Conservation (phyloP, 1,284 basidiomycete genomes). For the Ganoderma resinaceum region DNA sequence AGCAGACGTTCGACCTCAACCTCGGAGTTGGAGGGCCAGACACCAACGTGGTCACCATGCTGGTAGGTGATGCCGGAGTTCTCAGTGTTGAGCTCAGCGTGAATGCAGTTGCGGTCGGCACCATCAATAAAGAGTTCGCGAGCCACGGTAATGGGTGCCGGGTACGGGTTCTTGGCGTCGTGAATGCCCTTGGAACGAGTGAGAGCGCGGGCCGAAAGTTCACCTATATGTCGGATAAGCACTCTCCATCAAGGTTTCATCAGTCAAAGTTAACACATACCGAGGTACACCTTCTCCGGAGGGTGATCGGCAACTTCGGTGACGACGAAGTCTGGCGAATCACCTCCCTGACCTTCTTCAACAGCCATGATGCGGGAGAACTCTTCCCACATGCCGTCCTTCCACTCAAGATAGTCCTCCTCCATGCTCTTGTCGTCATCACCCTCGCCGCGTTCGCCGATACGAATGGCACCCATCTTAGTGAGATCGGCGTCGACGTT, state of each 20-base stretch:
- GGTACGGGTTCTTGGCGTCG: conserved; percentile 97
- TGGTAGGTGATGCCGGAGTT: conserved; percentile 98
- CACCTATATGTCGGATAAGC: conserved; percentile 53
- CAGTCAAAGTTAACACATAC: conserved; percentile 50
- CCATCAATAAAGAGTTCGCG: conserved; percentile 85
- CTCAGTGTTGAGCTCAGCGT: conserved; percentile 94
- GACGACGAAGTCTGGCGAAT: conserved; percentile 94
- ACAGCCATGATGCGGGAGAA: conserved; percentile 85
- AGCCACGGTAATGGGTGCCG: conserved; percentile 80
- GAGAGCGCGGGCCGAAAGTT: conserved; percentile 90
- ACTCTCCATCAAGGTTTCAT: neutral
- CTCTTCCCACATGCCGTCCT: conserved; percentile 95
- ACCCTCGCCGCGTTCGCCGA: conserved; percentile 94
- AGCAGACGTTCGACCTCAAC: conserved; percentile 91
- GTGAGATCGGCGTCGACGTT: conserved; percentile 80
- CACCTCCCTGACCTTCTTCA: conserved; percentile 96
- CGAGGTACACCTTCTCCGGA: conserved; percentile 89
- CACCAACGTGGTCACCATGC: conserved; percentile 96
- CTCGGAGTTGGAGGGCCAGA: conserved; percentile 97
- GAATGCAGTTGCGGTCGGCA: conserved; percentile 91
- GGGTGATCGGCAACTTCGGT: conserved; percentile 81
- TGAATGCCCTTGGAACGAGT: conserved; percentile 93
- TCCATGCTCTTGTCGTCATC: conserved; percentile 99
- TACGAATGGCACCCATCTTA: conserved; percentile 85
- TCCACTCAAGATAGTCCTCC: conserved; percentile 99